Evolutionary conservation across 2,329 filamentous ascomycete species (phyloP), one percentile per base, ranked within the genome.

Genomic region (Teratosphaeria epicoccoides): DNA sequence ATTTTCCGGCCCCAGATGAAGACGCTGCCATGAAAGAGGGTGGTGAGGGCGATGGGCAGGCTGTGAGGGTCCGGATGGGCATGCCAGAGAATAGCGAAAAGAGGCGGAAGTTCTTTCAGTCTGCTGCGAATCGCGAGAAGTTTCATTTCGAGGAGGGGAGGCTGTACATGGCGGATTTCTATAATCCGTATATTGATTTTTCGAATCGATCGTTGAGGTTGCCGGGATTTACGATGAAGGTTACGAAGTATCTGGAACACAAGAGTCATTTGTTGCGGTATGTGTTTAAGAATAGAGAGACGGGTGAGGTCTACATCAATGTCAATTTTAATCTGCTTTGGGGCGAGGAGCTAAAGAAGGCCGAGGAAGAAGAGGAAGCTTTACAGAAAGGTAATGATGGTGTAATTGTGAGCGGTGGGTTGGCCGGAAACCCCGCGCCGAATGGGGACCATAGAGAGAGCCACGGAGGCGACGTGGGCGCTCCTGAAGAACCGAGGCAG

Each of bases 161-260:
- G 20, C 50, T 69, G 50, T 75, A 76, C 50, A 66, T 71, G 37
- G 71, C 62, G 1, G 73, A 76, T 51, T 75, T 76, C 53, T 74
- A 71, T 63, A 76, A 76, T 49, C 71, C 71, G 22, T 73, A 75
- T 58, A 58, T 76, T 4, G 73, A 75, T 54, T 76, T 74, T 58
- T 68, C 69, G 1, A 72, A 73, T 44, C 74, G 73, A 52, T 62
- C 68, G 2, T 54, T 76, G 2, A 69, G 71, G 50, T 55, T 76
- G 14, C 73, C 73, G 0, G 73, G 73, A 0, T 73, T 75, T 49
- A 69, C 64, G 2, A 66, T 75, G 24, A 67, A 66, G 12, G 71
- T 75, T 3, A 66, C 71, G 43, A 70, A 67, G 57, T 75, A 74
- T 51, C 68, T 75, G 43, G 73, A 73, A 54, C 68, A 73, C 46